phyloP scores from a whole-genome alignment of 306 rosid species.

The Elaeagnus macrophylla region DNA sequence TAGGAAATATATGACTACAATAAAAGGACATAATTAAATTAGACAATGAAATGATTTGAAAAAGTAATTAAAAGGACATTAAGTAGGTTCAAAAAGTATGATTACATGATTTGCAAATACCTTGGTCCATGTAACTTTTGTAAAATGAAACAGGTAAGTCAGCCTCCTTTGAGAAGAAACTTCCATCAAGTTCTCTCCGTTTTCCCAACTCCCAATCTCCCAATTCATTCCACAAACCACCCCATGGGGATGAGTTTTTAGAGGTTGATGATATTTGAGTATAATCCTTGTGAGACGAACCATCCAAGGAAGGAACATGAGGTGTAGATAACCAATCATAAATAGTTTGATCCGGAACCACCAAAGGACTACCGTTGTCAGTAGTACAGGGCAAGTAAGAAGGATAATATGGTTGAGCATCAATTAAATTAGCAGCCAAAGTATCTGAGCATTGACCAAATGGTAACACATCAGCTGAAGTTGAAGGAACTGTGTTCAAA shows the following conservation, averaged over 20 bases:
- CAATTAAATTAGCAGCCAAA: conserved; percentile 27
- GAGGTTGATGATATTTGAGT: conserved; percentile 23
- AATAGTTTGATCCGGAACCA: conserved; percentile 27
- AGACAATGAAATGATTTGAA: not conserved
- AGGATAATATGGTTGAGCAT: conserved; percentile 41
- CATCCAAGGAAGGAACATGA: conserved; percentile 25
- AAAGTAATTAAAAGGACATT: not conserved
- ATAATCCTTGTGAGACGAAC: conserved; percentile 24
- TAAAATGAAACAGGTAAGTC: conserved; percentile 19
- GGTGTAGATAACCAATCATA: conserved; percentile 38
- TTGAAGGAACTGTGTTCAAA: conserved; percentile 22
- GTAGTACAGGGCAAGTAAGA: conserved; percentile 28
- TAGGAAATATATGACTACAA: not conserved
- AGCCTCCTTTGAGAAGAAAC: conserved; percentile 28
- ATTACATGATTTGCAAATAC: conserved; percentile 19
- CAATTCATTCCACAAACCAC: conserved; percentile 35
- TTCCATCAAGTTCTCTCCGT: conserved; percentile 27
- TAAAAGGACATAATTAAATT: not conserved
- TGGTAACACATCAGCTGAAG: conserved; percentile 23
- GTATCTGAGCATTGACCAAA: conserved; percentile 25
- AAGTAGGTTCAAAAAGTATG: conserved; percentile 7
- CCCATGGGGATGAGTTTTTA: conserved; percentile 26
- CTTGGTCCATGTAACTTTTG: conserved; percentile 35
- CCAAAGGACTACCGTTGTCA: conserved; percentile 23
- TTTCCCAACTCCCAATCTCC: conserved; percentile 33